Evolutionary conservation across 257 asterid species (phyloP).

Genomic region (Anisodus acutangulus): DNA sequence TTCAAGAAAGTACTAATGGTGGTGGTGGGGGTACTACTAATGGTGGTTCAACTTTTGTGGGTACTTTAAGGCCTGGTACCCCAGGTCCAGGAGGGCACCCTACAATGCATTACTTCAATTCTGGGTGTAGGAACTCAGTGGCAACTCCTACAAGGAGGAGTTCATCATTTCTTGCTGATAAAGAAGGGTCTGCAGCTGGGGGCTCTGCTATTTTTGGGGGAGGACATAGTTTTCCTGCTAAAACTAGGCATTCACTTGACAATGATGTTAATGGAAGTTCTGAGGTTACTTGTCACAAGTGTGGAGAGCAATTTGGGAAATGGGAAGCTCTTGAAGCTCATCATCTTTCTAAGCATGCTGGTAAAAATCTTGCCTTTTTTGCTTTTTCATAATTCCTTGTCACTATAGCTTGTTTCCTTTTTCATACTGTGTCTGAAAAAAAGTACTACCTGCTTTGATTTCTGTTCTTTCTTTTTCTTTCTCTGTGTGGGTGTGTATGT

Average conservation of each 20-base stretch:
- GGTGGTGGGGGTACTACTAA: slow-evolving; percentile 29
- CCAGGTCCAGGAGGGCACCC: slow-evolving; percentile 80
- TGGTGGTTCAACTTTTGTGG: slow-evolving; percentile 53
- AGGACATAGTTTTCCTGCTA: slow-evolving; percentile 37
- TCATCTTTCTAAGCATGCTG: slow-evolving; percentile 89
- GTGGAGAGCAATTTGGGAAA: slow-evolving; percentile 83
- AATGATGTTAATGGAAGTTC: slow-evolving; percentile 49
- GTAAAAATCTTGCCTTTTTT: slow-evolving; percentile 39
- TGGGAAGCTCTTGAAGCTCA: slow-evolving; percentile 88
- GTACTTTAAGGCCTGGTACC: slow-evolving; percentile 76
- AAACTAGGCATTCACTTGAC: slow-evolving; percentile 49
- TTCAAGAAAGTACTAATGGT: slow-evolving; percentile 35
- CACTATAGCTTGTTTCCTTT: neutral
- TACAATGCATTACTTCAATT: slow-evolving; percentile 66
- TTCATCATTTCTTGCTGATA: slow-evolving; percentile 44
- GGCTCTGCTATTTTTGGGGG: slow-evolving; percentile 29
- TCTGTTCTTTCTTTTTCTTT: neutral
- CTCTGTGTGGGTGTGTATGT: neutral
- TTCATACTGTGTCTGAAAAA: neutral
- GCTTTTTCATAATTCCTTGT: slow-evolving; percentile 24
- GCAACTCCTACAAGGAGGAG: slow-evolving; percentile 57
- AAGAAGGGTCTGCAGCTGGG: slow-evolving; percentile 24
- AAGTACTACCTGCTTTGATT: neutral
- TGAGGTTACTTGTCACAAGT: slow-evolving; percentile 61
- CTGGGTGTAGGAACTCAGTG: slow-evolving; percentile 48